phyloP scores from a whole-genome alignment of 345 rosid genomes.

The Viola odorata region DNA sequence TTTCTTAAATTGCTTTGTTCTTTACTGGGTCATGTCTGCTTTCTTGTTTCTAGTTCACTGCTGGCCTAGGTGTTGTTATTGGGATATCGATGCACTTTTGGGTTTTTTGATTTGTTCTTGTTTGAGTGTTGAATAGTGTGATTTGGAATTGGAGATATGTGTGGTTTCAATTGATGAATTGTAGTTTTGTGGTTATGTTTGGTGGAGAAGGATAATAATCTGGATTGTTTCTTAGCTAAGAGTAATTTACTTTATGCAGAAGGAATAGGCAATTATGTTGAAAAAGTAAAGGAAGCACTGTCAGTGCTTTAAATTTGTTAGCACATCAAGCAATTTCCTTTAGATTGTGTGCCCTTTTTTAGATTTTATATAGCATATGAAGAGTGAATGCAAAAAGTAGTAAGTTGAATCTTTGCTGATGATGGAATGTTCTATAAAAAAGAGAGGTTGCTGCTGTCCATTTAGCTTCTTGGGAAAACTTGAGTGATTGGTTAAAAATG shows the following conservation, averaged over 20 bases:
- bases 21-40: conserved; percentile 8
- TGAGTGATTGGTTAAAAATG: neutral
- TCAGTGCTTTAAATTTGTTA: too few relatives aligned
- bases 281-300: too few relatives aligned
- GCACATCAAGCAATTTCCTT: neutral
- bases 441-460: neutral
- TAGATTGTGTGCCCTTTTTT: neutral
- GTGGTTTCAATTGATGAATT: neutral
- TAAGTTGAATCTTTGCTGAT: too few relatives aligned
- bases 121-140: neutral
- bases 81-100: too few relatives aligned
- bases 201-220: neutral
- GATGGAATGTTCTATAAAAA: too few relatives aligned
- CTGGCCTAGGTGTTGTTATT: neutral
- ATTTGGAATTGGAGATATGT: neutral
- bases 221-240: too few relatives aligned
- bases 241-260: too few relatives aligned
- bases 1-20: neutral
- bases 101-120: neutral
- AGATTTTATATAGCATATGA: neutral
- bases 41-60: neutral
- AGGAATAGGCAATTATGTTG: too few relatives aligned
- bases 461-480: neutral
- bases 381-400: neutral
- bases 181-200: neutral